Evolutionary conservation across 768 basidiomycete genomes (phyloP).

Genomic region (Tulasnella calospora): DNA sequence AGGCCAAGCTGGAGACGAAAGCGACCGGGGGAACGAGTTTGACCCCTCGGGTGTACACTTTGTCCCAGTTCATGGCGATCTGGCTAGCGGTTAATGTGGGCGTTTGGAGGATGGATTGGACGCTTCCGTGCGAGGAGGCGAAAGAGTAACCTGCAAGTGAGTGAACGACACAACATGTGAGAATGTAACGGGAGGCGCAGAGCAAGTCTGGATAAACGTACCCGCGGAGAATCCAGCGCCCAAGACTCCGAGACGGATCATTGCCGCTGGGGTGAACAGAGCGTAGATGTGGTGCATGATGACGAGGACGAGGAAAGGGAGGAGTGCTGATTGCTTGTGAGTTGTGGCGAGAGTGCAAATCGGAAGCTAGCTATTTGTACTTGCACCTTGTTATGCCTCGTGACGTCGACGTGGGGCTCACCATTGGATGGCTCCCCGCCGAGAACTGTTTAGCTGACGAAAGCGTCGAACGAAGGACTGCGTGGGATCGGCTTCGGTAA

Average conservation of each 20-base stretch:
- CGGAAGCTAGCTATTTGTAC: not conserved
- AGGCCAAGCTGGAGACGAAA: not conserved
- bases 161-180: not conserved
- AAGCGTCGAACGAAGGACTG: not conserved
- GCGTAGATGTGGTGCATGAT: not conserved
- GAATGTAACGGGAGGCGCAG: not conserved
- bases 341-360: not conserved
- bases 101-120: not conserved
- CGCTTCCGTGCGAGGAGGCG: not conserved
- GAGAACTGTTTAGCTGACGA: not conserved
- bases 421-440: not conserved
- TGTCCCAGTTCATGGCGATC: not conserved
- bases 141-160: not conserved
- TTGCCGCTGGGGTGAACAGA: not conserved
- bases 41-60: not conserved
- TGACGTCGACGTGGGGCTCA: not conserved
- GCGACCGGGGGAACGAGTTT: not conserved
- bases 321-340: no score
- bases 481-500: not conserved
- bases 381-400: not conserved
- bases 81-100: not conserved
- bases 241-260: conserved; percentile 1
- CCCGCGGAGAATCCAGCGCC: conserved; percentile 7
- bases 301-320: not conserved
- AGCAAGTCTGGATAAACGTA: not conserved